Conservation (phyloP, 805 yeast species). For the Spathaspora gorwiae region DNA sequence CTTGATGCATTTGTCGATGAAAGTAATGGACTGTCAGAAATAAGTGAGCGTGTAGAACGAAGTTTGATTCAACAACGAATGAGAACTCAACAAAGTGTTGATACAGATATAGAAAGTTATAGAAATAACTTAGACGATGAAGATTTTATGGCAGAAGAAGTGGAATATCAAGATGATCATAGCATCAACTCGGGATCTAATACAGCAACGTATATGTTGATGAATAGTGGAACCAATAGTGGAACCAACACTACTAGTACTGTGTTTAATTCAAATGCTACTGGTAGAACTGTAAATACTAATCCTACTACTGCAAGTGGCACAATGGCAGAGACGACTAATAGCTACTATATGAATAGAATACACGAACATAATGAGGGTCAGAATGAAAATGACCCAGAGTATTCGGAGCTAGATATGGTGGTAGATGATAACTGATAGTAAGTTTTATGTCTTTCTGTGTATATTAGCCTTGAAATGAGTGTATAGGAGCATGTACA, state of each 20-base stretch:
- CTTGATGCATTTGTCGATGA: constrained; percentile 23
- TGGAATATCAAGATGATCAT: constrained; percentile 42
- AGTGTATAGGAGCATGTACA: constrained; percentile 1
- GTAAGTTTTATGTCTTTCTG: background rate
- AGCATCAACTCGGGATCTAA: constrained; percentile 16
- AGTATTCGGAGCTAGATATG: constrained; percentile 39
- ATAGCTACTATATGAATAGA: background rate
- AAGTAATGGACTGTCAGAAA: constrained; percentile 11
- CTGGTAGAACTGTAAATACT: constrained; percentile 16
- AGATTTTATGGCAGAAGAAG: constrained; percentile 46
- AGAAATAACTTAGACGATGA: constrained; percentile 22
- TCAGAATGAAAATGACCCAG: constrained; percentile 12
- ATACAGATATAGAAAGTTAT: constrained; percentile 9
- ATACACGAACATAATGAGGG: constrained; percentile 6
- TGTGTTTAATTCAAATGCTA: constrained; percentile 9
- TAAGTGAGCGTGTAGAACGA: constrained; percentile 13
- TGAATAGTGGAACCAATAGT: constrained; percentile 5
- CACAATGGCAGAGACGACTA: background rate
- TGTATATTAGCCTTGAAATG: background rate
- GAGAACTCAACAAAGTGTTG: constrained; percentile 1
- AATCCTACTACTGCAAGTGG: constrained; percentile 16
- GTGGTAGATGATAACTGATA: constrained; percentile 31
- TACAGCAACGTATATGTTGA: constrained; percentile 4
- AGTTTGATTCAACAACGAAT: background rate
- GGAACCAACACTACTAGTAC: constrained; percentile 5